Evolutionary conservation across 208 protist species (phyloP).

Genomic region (Trypanosoma cruzi): DNA sequence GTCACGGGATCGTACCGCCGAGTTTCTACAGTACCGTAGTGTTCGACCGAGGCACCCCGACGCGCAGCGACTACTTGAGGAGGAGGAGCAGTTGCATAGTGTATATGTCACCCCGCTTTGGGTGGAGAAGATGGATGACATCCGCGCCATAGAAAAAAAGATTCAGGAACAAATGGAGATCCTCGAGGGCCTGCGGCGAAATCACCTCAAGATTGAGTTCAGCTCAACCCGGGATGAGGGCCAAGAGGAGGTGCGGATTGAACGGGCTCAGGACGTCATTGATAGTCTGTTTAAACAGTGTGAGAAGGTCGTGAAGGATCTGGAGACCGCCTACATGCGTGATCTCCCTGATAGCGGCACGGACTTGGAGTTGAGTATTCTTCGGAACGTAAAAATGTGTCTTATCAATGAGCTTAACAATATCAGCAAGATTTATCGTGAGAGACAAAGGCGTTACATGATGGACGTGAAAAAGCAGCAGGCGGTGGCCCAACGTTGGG

Average conservation of each 20-base stretch:
- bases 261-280: slow-evolving; percentile 74
- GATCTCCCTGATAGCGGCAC: slow-evolving; percentile 87
- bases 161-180: slow-evolving; percentile 74
- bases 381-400: slow-evolving; percentile 94
- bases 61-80: slow-evolving; percentile 74
- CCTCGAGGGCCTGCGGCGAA: slow-evolving; percentile 76
- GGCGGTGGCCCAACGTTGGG: slow-evolving; percentile 81
- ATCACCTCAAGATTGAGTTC: slow-evolving; percentile 91
- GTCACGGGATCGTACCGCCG: slow-evolving; percentile 81
- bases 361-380: slow-evolving; percentile 86
- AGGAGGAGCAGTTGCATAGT: slow-evolving; percentile 45
- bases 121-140: slow-evolving; percentile 86
- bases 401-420: slow-evolving; percentile 88
- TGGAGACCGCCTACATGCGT: slow-evolving; percentile 69
- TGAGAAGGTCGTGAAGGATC: slow-evolving; percentile 73
- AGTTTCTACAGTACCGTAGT: slow-evolving; percentile 88
- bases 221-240: slow-evolving; percentile 81
- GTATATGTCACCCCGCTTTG: slow-evolving; percentile 78
- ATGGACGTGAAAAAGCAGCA: slow-evolving; percentile 92
- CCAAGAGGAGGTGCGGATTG: slow-evolving; percentile 82
- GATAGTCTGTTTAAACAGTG: slow-evolving; percentile 88
- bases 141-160: slow-evolving; percentile 60
- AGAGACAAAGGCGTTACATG: slow-evolving; percentile 92
- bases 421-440: slow-evolving; percentile 88
- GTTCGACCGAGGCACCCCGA: slow-evolving; percentile 62